phyloP scores from a whole-genome alignment of 176 grass and related monocot genomes.

The Avena insularis region DNA sequence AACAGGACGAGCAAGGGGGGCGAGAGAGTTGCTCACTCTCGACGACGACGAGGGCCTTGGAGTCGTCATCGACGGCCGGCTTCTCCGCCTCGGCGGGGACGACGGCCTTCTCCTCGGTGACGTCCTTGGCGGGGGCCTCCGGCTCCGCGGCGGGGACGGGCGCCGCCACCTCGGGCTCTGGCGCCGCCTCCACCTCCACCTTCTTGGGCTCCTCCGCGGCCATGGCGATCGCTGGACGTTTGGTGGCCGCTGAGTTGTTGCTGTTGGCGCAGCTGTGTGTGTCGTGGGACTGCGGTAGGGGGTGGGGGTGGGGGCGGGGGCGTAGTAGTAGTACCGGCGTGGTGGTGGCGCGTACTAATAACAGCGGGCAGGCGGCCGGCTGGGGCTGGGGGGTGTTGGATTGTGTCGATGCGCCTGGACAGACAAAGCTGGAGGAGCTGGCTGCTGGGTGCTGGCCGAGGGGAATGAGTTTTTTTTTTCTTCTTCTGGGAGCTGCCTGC shows the following conservation, averaged over 20 bases:
- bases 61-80: slow-evolving; percentile 67
- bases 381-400: neutral
- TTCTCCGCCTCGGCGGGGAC: slow-evolving; percentile 61
- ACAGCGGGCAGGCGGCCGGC: neutral
- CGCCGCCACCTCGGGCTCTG: slow-evolving; percentile 44
- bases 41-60: slow-evolving; percentile 68
- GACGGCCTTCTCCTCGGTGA: slow-evolving; percentile 90
- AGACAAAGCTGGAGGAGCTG: slow-evolving; percentile 33
- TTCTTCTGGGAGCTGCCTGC: neutral
- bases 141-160: slow-evolving; percentile 1
- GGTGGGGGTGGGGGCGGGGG: neutral
- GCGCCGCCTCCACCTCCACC: slow-evolving; percentile 69
- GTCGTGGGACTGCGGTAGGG: neutral
- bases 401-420: slow-evolving; percentile 14
- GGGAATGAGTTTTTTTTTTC: neutral
- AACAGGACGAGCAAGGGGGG: neutral
- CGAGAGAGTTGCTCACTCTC: slow-evolving; percentile 65
- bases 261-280: slow-evolving; percentile 14
- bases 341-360: slow-evolving; percentile 44
- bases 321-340: neutral
- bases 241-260: slow-evolving; percentile 41
- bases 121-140: slow-evolving; percentile 66
- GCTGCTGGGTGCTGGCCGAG: neutral
- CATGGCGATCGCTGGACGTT: slow-evolving; percentile 39
- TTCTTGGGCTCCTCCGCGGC: slow-evolving; percentile 86